Evolutionary conservation across 345 rosid genomes (phyloP).

Genomic region (Clarkia xantiana): DNA sequence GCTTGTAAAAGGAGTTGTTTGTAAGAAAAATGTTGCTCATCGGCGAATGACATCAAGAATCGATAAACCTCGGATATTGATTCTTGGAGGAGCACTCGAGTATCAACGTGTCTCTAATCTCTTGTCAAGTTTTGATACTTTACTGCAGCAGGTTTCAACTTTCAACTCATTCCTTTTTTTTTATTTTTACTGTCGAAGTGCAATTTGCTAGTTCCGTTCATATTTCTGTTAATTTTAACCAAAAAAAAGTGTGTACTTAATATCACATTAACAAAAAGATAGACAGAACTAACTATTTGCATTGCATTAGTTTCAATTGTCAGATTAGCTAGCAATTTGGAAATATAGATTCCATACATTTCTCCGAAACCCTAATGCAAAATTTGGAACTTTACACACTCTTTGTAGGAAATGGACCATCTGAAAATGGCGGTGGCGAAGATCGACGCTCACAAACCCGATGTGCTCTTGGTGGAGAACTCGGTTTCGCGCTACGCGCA

Average conservation of each 20-base stretch:
- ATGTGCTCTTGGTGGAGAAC: constrained; percentile 84
- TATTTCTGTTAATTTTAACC: too few species aligned
- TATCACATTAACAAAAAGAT: too few species aligned
- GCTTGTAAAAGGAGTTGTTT: constrained; percentile 93
- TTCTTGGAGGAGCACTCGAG: constrained; percentile 93
- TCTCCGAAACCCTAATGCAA: too few species aligned
- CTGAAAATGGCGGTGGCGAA: constrained; percentile 93
- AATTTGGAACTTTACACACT: too few species aligned
- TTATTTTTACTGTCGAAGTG: too few species aligned
- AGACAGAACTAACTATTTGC: too few species aligned
- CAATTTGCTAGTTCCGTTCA: too few species aligned
- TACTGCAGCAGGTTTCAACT: constrained; percentile 69
- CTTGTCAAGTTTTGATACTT: constrained; percentile 86
- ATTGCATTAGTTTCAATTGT: too few species aligned
- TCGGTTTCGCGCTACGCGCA: constrained; percentile 93
- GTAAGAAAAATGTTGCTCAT: constrained; percentile 97
- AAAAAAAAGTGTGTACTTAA: too few species aligned
- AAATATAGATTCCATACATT: too few species aligned
- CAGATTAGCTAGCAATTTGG: too few species aligned
- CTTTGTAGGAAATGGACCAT: constrained; percentile 78
- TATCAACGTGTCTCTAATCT: constrained; percentile 86
- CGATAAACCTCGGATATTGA: constrained; percentile 74
- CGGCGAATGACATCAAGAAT: constrained; percentile 79
- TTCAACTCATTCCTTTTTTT: too few species aligned
- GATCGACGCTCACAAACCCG: constrained; percentile 76